Evolutionary conservation across 2,329 filamentous ascomycete species (phyloP).

Genomic region (Coniella vitis): DNA sequence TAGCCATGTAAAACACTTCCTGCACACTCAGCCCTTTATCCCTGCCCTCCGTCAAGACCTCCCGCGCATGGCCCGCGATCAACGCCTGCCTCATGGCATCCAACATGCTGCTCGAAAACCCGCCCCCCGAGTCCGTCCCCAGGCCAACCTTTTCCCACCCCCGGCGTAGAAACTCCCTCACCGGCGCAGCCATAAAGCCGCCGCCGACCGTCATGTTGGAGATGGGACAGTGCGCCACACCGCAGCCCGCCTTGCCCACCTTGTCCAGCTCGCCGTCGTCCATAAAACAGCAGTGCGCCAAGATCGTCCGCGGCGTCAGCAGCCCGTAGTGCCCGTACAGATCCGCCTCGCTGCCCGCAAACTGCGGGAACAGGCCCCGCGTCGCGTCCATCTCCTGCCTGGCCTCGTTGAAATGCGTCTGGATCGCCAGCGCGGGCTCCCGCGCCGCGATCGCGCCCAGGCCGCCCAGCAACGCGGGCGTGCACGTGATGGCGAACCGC

Average conservation of each 20-base stretch:
- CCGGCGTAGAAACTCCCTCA: slow-evolving; percentile 48
- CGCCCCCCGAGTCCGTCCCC: slow-evolving; percentile 58
- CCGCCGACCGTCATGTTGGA: slow-evolving; percentile 57
- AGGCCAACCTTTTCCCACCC: slow-evolving; percentile 57
- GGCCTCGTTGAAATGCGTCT: slow-evolving; percentile 64
- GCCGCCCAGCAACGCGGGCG: slow-evolving; percentile 43
- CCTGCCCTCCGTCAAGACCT: slow-evolving; percentile 31
- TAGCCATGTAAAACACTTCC: slow-evolving; percentile 54
- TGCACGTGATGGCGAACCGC: slow-evolving; percentile 56
- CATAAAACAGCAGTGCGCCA: slow-evolving; percentile 62
- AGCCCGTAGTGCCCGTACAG: slow-evolving; percentile 51
- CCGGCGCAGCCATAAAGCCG: slow-evolving; percentile 55
- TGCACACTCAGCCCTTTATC: slow-evolving; percentile 41
- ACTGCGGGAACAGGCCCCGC: slow-evolving; percentile 46
- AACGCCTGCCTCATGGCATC: slow-evolving; percentile 53
- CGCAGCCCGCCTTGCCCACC: slow-evolving; percentile 42
- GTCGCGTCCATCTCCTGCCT: slow-evolving; percentile 53
- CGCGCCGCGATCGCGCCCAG: slow-evolving; percentile 46
- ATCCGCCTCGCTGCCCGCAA: slow-evolving; percentile 46
- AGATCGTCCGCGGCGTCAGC: slow-evolving; percentile 48
- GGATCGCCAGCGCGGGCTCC: slow-evolving; percentile 47
- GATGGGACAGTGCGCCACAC: slow-evolving; percentile 58
- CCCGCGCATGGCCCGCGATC: slow-evolving; percentile 44
- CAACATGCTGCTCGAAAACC: slow-evolving; percentile 54
- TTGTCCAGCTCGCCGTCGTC: slow-evolving; percentile 46